These are phyloP conservation scores for Staphylotrichum tortipilum DNA, from an alignment of 495 filamentous ascomycete species.

Conservation along the genomic window DNA sequence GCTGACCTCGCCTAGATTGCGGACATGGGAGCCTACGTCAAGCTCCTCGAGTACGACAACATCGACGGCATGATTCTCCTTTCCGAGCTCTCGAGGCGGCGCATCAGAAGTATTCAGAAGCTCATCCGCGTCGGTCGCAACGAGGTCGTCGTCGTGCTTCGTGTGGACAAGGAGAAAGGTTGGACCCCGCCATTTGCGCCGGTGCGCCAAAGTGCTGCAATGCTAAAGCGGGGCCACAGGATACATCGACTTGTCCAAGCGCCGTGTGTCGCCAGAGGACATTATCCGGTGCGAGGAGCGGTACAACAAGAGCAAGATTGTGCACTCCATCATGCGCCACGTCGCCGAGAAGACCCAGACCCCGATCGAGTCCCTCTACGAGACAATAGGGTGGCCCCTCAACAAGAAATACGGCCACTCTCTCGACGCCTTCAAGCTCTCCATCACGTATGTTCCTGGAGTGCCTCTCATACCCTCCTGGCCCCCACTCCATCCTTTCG, in stretches of 20 bases:
- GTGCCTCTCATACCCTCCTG: too few species aligned
- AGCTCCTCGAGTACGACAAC: slow-evolving; percentile 98
- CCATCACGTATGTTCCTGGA: slow-evolving; percentile 68
- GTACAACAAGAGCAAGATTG: slow-evolving; percentile 99
- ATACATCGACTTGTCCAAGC: slow-evolving; percentile 98
- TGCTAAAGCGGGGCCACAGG: slow-evolving; percentile 38
- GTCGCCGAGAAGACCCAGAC: slow-evolving; percentile 93
- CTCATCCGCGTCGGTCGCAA: slow-evolving; percentile 95
- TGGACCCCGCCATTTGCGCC: neutral
- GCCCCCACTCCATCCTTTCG: too few species aligned
- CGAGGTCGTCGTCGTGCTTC: slow-evolving; percentile 93
- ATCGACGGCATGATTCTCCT: slow-evolving; percentile 99
- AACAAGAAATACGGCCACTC: slow-evolving; percentile 96
- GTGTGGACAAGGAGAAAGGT: slow-evolving; percentile 98
- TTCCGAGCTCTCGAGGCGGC: slow-evolving; percentile 88
- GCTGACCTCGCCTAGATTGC: slow-evolving; percentile 58
- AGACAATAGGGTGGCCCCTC: slow-evolving; percentile 91
- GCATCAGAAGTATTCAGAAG: slow-evolving; percentile 98
- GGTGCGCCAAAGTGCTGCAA: slow-evolving; percentile 4
- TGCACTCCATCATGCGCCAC: slow-evolving; percentile 95
- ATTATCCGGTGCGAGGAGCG: slow-evolving; percentile 96
- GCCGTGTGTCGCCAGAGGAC: slow-evolving; percentile 93
- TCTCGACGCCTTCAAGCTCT: slow-evolving; percentile 96
- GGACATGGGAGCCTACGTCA: slow-evolving; percentile 99
- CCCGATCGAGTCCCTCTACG: slow-evolving; percentile 86